A percentile compares a stretch with the other conserved stretches of the same genome.
phyloP scores from a whole-genome alignment of 305 asterid genomes.

The Solanum chacoense region DNA sequence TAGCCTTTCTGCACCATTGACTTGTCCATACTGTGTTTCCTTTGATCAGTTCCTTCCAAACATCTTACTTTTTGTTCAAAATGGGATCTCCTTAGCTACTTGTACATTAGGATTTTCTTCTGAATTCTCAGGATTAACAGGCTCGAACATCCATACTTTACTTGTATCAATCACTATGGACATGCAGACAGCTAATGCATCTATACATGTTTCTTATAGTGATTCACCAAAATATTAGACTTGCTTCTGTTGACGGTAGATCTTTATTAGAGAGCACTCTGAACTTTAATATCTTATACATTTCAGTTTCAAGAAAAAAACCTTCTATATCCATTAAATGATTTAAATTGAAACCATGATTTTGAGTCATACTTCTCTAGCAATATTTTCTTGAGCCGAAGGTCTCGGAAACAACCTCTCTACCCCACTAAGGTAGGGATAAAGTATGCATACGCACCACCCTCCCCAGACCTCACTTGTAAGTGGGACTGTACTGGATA shows the following conservation, averaged over 20 bases:
- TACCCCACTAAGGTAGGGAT: background rate
- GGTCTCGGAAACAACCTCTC: background rate
- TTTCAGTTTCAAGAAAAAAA: background rate
- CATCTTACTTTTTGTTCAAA: background rate
- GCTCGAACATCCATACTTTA: background rate
- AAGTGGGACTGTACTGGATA: background rate
- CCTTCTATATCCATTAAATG: background rate
- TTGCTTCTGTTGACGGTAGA: background rate
- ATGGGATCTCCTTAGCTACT: background rate
- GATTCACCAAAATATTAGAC: background rate
- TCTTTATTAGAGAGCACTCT: background rate
- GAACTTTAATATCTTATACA: background rate
- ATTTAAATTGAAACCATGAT: background rate
- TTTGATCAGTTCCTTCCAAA: background rate
- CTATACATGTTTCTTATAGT: background rate
- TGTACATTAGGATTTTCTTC: background rate
- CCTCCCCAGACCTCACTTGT: background rate
- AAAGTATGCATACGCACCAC: background rate
- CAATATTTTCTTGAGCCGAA: background rate
- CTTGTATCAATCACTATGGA: background rate
- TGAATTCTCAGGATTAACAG: background rate
- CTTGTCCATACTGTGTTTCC: background rate
- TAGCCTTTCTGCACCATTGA: background rate
- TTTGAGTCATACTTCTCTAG: background rate
- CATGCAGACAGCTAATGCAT: background rate